phyloP scores from a whole-genome alignment of 257 asterid species.

The Rhazya stricta region DNA sequence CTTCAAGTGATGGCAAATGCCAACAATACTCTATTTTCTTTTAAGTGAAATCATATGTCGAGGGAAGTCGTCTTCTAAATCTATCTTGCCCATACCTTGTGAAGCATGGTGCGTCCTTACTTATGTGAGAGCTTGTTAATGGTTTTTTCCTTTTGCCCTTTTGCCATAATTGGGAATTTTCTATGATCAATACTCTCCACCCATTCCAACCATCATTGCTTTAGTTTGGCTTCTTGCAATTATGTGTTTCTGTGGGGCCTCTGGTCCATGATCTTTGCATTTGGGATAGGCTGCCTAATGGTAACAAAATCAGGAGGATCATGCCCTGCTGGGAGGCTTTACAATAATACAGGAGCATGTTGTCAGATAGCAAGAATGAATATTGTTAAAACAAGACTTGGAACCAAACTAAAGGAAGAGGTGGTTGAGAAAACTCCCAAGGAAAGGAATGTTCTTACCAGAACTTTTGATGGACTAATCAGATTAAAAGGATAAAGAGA shows the following conservation, averaged over 20 bases:
- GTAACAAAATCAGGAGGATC: neutral
- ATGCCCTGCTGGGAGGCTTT: constrained; percentile 1
- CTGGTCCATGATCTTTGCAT: neutral
- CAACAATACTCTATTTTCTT: neutral
- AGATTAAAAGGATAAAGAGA: neutral
- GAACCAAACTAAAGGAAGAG: neutral
- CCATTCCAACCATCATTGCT: constrained; percentile 6
- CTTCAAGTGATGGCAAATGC: neutral
- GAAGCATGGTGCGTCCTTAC: neutral
- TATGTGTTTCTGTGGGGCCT: constrained; percentile 10
- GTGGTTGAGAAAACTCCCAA: neutral
- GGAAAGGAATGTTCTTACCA: neutral
- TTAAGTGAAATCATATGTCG: neutral
- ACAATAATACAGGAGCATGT: constrained; percentile 3
- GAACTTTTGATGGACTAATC: neutral
- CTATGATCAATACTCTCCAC: neutral
- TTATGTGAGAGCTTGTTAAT: neutral
- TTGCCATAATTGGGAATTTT: neutral
- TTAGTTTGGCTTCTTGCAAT: constrained; percentile 5
- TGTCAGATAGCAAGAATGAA: neutral
- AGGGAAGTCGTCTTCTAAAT: neutral
- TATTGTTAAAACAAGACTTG: neutral
- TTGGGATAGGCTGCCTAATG: constrained; percentile 7
- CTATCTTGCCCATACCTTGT: neutral
- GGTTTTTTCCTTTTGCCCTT: neutral